Evolutionary conservation across 768 basidiomycete species (phyloP), one percentile per base, ranked within the genome.

Genomic region (Psilocybe azurescens): DNA sequence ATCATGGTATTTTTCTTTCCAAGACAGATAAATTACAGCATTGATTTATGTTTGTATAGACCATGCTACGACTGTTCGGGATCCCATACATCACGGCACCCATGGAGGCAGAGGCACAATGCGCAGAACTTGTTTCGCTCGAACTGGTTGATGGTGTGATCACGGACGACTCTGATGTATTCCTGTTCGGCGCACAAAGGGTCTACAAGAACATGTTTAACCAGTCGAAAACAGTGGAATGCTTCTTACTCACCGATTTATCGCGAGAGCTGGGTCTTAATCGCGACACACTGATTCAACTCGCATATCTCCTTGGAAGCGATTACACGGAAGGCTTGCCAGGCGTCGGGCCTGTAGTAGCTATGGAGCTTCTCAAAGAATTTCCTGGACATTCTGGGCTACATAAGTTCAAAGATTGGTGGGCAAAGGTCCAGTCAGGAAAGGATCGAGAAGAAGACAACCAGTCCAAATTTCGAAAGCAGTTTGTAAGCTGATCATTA

Each of bases 151-250:
- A 99, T 65, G 97, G 97, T 0, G 91, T 99, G 58, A 99, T 99
- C 73, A 99, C 97, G 0, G 97, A 99, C 73, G 97, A 99, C 75
- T 97, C 95, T 4, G 97, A 99, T 71, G 95, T 99, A 53, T 99
- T 99, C 77, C 88, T 99, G 53, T 99, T 99, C 67, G 97, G 97
- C 33, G 97, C 94, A 24, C 77, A 85, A 66, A 89, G 95, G n/a
- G 94, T 99, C 18, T 97, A 92, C 84, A 97, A 97, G 78, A 99
- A 99, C 74, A 97, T 99, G 92, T 99, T 99, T 80, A 98, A 99
- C 73, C 97, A 99, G 75, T 92, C 93, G 52, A 98, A 99, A 81
- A 98, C 95, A 3, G 97, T 98, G 58, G 97, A 99, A 75, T 95
- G 95, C 72, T 99, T 97, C 81, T 79, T 97, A 38, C 78, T 88